Base-by-base conservation (phyloP, 495 filamentous ascomycete genomes). In the Tuber aestivum region DNA sequence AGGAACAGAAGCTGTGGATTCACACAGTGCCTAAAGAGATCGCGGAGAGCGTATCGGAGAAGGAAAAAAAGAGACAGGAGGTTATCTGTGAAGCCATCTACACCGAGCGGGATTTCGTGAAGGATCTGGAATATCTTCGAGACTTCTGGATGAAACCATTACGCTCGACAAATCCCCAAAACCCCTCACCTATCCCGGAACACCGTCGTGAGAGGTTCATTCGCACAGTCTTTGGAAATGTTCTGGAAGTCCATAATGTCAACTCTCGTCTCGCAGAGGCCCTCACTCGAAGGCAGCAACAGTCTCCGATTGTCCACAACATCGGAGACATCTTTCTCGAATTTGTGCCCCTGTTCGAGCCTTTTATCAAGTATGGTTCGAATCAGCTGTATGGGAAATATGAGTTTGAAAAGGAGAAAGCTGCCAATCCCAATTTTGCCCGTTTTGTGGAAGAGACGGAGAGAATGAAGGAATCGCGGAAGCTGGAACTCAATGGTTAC, bases 1-100 rank as follows among this genome's bases (percentile, higher is more conserved):
- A 98, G 83, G 94, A 98, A 80, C 95, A 98, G 84, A 98, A 98
- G 84, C 88, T 99, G 69, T 99, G 96, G 96, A 99, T 99, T 84
- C 97, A 97, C 83, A 97, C 93, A 72, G 96, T 99, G 32, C 91
- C 94, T 0, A 94, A 98, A 84, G 96, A 98, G 83, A 86, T 99
- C 77, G 93, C 94, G 0, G 94, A 97, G 80, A 90, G 90, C 82
- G 89, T 97, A 42, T 88, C 89, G 65, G 96, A 99, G 75, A 89
- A 88, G 76, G 95, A 99, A 83, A 96, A 97, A 90, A 98, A 97
- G 85, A 90, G 96, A 16, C 96, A 99, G 82, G 96, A 99, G 82
- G 91, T 98, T 75, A 97, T 99, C 77, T 97, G 95, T 38, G 96
- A 99, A 83, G 90, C 97, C 78, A 97, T 97, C 90, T 99, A 99